Conservation (phyloP, 1,139 yeast genomes). For the Taiozyma sp. region DNA sequence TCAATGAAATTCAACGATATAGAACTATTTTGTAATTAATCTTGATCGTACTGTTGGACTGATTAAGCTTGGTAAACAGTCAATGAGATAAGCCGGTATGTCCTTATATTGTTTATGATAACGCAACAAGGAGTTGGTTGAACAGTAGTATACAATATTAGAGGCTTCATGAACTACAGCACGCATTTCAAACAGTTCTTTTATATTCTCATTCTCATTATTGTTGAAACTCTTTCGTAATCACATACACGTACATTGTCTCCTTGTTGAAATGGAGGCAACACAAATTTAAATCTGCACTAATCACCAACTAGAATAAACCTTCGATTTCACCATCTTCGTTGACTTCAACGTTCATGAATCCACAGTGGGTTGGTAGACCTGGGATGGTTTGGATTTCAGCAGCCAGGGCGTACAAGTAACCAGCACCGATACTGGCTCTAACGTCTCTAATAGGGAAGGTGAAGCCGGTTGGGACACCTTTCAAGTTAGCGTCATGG, state of each 20-base stretch:
- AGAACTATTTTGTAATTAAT: no score
- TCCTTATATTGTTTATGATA: no score
- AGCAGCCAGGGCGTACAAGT: slow-evolving; percentile 93
- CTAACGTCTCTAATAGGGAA: slow-evolving; percentile 94
- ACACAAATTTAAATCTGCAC: not conserved
- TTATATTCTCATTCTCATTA: not conserved
- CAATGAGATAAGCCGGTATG: no score
- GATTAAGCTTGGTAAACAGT: no score
- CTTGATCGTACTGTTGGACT: no score
- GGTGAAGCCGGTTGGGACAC: slow-evolving; percentile 91
- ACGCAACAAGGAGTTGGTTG: no score
- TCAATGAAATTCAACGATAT: not conserved
- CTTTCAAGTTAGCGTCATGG: slow-evolving; percentile 89
- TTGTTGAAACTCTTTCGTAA: not conserved
- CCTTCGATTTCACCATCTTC: slow-evolving; percentile 95
- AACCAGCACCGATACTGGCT: slow-evolving; percentile 95
- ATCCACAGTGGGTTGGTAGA: slow-evolving; percentile 93
- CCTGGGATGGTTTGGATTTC: slow-evolving; percentile 98
- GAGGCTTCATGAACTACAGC: not conserved
- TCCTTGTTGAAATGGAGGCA: not conserved
- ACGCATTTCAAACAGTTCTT: not conserved
- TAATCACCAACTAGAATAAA: slow-evolving; percentile 44
- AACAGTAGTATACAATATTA: no score
- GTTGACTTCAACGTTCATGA: slow-evolving; percentile 93
- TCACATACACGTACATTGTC: not conserved